Percentiles rank a stretch among this genome's conserved stretches.
Evolutionary conservation across 2,329 filamentous ascomycete genomes (phyloP).

Genomic region (Scedosporium dehoogii): DNA sequence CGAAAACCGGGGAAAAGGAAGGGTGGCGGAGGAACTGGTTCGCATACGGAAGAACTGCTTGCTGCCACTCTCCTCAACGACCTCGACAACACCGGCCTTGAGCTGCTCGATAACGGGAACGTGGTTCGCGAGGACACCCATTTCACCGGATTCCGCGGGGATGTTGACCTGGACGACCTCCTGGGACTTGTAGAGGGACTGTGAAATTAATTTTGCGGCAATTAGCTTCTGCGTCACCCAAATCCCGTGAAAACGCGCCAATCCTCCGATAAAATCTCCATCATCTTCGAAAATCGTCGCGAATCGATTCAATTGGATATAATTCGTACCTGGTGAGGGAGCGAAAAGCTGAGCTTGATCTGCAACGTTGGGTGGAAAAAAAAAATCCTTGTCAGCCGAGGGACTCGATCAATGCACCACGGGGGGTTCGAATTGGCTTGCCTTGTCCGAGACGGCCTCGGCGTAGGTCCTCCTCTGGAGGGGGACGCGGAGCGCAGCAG

Average conservation of each 20-base stretch:
- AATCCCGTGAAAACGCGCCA: not conserved
- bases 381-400: slow-evolving; percentile 15
- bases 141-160: slow-evolving; percentile 93
- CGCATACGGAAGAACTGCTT: slow-evolving; percentile 94
- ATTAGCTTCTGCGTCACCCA: slow-evolving; percentile 28
- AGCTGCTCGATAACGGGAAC: slow-evolving; percentile 98
- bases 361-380: slow-evolving; percentile 18
- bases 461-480: slow-evolving; percentile 86
- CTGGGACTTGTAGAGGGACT: slow-evolving; percentile 62
- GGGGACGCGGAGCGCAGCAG: slow-evolving; percentile 64
- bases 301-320: slow-evolving; percentile 1
- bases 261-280: not conserved
- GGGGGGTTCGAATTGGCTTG: slow-evolving; percentile 22
- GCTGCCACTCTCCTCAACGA: slow-evolving; percentile 86
- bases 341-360: slow-evolving; percentile 96
- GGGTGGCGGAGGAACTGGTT: not conserved
- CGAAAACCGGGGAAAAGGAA: not conserved
- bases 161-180: slow-evolving; percentile 94
- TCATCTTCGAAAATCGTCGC: not conserved
- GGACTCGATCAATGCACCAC: slow-evolving; percentile 1
- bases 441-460: slow-evolving; percentile 78
- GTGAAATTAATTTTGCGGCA: slow-evolving; percentile 30
- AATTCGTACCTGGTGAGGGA: slow-evolving; percentile 89
- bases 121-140: slow-evolving; percentile 99
- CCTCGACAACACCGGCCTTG: slow-evolving; percentile 90